These are phyloP conservation scores for Diaporthe longicolla DNA, from an alignment of 2,329 filamentous ascomycete species.

Conservation along the genomic window DNA sequence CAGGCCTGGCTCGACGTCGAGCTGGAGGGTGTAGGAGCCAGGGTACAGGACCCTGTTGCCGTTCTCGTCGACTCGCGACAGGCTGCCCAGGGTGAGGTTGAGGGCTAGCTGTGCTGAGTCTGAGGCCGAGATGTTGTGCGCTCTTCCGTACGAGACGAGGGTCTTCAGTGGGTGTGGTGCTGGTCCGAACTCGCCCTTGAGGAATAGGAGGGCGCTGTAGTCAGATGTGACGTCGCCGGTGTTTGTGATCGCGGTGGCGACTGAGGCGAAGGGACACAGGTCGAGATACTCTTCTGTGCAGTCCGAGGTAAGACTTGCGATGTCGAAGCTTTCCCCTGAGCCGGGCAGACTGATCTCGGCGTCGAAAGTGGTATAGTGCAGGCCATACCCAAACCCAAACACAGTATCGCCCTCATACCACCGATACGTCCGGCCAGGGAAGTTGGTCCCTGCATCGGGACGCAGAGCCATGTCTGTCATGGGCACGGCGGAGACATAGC, in stretches of 20 bases:
- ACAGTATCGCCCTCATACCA: slow-evolving; percentile 68
- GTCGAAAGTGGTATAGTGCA: slow-evolving; percentile 71
- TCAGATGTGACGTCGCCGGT: slow-evolving; percentile 62
- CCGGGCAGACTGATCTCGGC: slow-evolving; percentile 46
- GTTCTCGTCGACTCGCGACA: slow-evolving; percentile 63
- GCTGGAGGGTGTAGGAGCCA: slow-evolving; percentile 62
- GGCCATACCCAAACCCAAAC: slow-evolving; percentile 67
- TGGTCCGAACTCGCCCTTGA: slow-evolving; percentile 62
- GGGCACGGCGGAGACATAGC: slow-evolving; percentile 63
- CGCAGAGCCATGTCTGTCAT: slow-evolving; percentile 71
- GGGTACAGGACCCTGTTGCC: slow-evolving; percentile 68
- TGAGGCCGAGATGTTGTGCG: slow-evolving; percentile 55
- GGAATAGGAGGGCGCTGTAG: slow-evolving; percentile 66
- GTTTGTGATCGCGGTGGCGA: slow-evolving; percentile 63
- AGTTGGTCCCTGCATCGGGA: slow-evolving; percentile 50
- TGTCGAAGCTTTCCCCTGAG: slow-evolving; percentile 47
- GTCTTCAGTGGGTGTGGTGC: slow-evolving; percentile 66
- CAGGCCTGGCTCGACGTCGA: slow-evolving; percentile 59
- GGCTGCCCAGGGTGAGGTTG: slow-evolving; percentile 61
- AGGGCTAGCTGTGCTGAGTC: slow-evolving; percentile 52
- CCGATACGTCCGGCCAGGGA: slow-evolving; percentile 69
- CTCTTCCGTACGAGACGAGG: slow-evolving; percentile 64
- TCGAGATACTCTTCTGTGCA: slow-evolving; percentile 56
- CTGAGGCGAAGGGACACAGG: slow-evolving; percentile 58
- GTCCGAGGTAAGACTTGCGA: slow-evolving; percentile 53